phyloP scores from a whole-genome alignment of 495 filamentous ascomycete species.

The Lindgomyces ingoldianus region DNA sequence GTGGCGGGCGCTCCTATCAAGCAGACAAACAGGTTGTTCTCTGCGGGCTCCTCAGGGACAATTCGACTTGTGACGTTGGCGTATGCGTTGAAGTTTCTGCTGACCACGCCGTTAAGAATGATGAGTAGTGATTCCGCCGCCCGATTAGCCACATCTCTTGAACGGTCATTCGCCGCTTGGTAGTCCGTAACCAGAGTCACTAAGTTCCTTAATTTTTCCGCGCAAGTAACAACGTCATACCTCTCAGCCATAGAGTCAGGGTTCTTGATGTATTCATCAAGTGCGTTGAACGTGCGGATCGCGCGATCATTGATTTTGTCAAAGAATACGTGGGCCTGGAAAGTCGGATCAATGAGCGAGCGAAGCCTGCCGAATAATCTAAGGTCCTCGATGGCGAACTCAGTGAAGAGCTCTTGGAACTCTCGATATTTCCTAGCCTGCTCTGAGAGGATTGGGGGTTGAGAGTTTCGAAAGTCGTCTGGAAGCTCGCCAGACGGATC shows the following conservation, averaged over 20 bases:
- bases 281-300: slow-evolving; percentile 24
- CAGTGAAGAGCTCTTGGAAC: slow-evolving; percentile 25
- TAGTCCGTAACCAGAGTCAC: slow-evolving; percentile 19
- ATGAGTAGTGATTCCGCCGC: slow-evolving; percentile 29
- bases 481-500: slow-evolving; percentile 29
- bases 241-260: neutral
- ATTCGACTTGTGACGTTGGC: slow-evolving; percentile 22
- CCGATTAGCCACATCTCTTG: slow-evolving; percentile 14
- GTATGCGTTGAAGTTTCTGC: slow-evolving; percentile 30
- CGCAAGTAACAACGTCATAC: slow-evolving; percentile 28
- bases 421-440: slow-evolving; percentile 26
- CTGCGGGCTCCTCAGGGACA: slow-evolving; percentile 12
- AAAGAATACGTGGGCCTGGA: slow-evolving; percentile 34
- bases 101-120: slow-evolving; percentile 32
- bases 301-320: slow-evolving; percentile 33
- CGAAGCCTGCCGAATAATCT: slow-evolving; percentile 23
- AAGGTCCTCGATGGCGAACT: slow-evolving; percentile 25
- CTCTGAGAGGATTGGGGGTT: neutral
- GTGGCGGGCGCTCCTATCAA: slow-evolving; percentile 23
- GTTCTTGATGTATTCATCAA: slow-evolving; percentile 29
- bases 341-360: slow-evolving; percentile 20
- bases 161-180: slow-evolving; percentile 4
- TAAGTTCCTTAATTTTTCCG: slow-evolving; percentile 19
- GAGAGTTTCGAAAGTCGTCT: slow-evolving; percentile 22
- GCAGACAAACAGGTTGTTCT: slow-evolving; percentile 30